A percentile compares a stretch with the other conserved stretches of the same genome.
Evolutionary conservation across 2,329 filamentous ascomycete genomes (phyloP).

Genomic region (Aspergillus puulaauensis): DNA sequence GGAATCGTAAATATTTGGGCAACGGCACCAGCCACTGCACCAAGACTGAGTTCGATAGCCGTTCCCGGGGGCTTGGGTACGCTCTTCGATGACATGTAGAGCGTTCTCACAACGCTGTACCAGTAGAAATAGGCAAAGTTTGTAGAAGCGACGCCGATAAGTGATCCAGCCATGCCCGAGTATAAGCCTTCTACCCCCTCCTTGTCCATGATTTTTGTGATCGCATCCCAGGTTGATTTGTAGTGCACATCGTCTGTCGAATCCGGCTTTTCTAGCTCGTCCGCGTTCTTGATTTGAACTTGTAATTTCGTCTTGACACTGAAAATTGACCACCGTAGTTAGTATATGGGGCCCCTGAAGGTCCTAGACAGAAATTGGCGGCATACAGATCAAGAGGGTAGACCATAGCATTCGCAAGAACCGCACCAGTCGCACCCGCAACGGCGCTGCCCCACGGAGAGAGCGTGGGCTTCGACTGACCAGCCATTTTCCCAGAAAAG

Average conservation of each 20-base stretch:
- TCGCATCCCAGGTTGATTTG: slow-evolving; percentile 81
- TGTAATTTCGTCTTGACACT: slow-evolving; percentile 96
- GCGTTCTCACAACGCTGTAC: slow-evolving; percentile 82
- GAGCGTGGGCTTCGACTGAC: slow-evolving; percentile 66
- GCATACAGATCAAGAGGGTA: slow-evolving; percentile 95
- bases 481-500: slow-evolving; percentile 45
- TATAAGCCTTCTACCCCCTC: slow-evolving; percentile 85
- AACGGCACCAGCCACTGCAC: slow-evolving; percentile 82
- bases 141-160: slow-evolving; percentile 91
- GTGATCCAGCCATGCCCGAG: slow-evolving; percentile 78
- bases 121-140: slow-evolving; percentile 99
- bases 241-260: slow-evolving; percentile 68
- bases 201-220: slow-evolving; percentile 75
- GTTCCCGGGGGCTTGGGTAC: slow-evolving; percentile 69
- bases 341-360: slow-evolving; percentile 10
- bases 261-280: slow-evolving; percentile 44
- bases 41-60: slow-evolving; percentile 76
- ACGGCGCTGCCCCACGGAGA: slow-evolving; percentile 92
- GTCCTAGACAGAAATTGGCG: neutral
- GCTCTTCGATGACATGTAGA: slow-evolving; percentile 67
- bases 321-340: slow-evolving; percentile 16
- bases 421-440: slow-evolving; percentile 87
- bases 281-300: slow-evolving; percentile 76
- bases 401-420: slow-evolving; percentile 90
- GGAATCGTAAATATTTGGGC: slow-evolving; percentile 97